Evolutionary conservation across 176 grass and related monocot genomes (phyloP).

Genomic region (Chloris gayana): DNA sequence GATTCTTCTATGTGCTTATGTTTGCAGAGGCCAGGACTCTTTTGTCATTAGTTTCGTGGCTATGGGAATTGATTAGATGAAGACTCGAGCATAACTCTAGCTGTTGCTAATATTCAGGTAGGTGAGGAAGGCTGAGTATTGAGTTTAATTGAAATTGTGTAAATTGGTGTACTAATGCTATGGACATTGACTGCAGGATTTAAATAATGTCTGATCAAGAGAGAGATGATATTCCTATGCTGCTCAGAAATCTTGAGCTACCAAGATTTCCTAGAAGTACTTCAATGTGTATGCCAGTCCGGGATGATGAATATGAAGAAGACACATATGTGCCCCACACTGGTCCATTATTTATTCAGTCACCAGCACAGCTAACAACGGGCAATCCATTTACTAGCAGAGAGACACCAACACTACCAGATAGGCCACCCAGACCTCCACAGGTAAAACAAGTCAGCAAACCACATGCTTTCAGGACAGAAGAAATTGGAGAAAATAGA

Average conservation of each 20-base stretch:
- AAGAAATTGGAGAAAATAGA: constrained; percentile 48
- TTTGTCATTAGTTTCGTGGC: not conserved
- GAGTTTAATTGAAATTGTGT: not conserved
- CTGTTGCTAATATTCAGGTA: constrained; percentile 6
- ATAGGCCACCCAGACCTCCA: constrained; percentile 41
- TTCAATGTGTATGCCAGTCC: constrained; percentile 81
- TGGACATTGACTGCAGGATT: constrained; percentile 38
- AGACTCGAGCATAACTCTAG: not conserved
- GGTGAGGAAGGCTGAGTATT: not conserved
- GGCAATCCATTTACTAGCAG: constrained; percentile 50
- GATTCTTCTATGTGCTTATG: not conserved
- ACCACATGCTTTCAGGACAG: constrained; percentile 58
- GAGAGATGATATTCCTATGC: constrained; percentile 73
- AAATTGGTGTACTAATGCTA: not conserved
- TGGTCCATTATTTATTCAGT: constrained; percentile 60
- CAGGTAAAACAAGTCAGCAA: constrained; percentile 54
- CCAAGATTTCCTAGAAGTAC: constrained; percentile 75
- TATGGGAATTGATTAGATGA: constrained; percentile 1
- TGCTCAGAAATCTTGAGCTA: constrained; percentile 64
- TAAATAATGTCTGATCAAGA: constrained; percentile 68
- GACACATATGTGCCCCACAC: constrained; percentile 64
- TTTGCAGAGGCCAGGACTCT: not conserved
- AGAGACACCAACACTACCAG: constrained; percentile 29
- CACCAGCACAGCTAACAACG: constrained; percentile 34
- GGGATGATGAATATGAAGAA: constrained; percentile 56